Conservation (phyloP, 2,329 filamentous ascomycete genomes). For the Monosporascus sp. region DNA sequence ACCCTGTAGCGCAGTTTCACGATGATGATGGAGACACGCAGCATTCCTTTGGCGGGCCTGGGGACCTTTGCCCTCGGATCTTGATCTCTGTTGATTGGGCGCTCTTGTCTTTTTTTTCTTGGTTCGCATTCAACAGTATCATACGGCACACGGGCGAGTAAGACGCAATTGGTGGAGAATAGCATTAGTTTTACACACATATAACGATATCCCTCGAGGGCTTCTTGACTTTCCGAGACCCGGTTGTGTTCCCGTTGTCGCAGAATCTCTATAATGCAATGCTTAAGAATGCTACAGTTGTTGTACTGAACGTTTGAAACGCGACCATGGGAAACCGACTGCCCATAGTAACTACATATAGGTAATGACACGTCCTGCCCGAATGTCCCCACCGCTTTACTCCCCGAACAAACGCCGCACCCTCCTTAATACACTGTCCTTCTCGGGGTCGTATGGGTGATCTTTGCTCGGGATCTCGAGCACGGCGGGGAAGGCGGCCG, state of each 20-base stretch:
- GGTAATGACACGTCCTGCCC: not conserved
- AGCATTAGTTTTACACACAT: too few species aligned
- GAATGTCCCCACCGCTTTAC: slow-evolving; percentile 36
- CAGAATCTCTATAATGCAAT: too few species aligned
- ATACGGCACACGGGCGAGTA: too few species aligned
- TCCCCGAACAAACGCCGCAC: slow-evolving; percentile 67
- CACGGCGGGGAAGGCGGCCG: slow-evolving; percentile 90
- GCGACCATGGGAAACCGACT: too few species aligned
- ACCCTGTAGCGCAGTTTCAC: slow-evolving; percentile 2
- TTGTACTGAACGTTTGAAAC: too few species aligned
- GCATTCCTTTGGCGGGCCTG: slow-evolving; percentile 9
- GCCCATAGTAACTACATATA: too few species aligned
- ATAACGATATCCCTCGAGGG: too few species aligned
- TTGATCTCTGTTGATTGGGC: slow-evolving; percentile 5
- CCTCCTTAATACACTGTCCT: slow-evolving; percentile 91
- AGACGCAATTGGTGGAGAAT: too few species aligned
- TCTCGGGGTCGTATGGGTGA: slow-evolving; percentile 97
- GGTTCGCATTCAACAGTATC: too few species aligned
- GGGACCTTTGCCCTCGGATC: slow-evolving; percentile 7
- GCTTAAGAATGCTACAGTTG: too few species aligned
- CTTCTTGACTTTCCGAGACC: too few species aligned
- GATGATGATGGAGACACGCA: slow-evolving; percentile 9
- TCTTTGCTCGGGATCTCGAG: slow-evolving; percentile 98
- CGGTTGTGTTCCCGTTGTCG: too few species aligned
- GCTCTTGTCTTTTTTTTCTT: slow-evolving; percentile 5